Evolutionary conservation across 1,284 basidiomycete genomes (phyloP).

Genomic region (Rhodotorula mucilaginosa): DNA sequence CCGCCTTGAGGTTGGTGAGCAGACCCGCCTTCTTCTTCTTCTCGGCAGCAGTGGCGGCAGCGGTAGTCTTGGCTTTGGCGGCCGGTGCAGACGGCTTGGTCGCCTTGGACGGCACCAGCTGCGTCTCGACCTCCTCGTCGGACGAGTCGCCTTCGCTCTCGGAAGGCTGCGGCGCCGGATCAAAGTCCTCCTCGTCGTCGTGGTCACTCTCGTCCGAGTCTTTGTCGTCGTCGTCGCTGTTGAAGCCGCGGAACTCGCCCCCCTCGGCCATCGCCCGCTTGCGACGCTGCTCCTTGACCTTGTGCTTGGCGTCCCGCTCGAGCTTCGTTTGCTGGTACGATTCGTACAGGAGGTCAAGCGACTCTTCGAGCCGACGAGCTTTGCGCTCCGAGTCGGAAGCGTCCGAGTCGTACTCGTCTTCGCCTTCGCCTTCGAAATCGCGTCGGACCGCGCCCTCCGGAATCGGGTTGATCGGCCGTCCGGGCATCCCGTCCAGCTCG

Average conservation of each 20-base stretch:
- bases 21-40: conserved; percentile 39
- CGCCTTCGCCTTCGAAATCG: conserved; percentile 55
- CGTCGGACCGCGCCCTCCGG: conserved; percentile 44
- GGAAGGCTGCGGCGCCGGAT: conserved; percentile 38
- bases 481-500: neutral
- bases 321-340: conserved; percentile 76
- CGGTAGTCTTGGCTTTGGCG: conserved; percentile 13
- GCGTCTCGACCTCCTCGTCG: conserved; percentile 56
- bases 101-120: conserved; percentile 56
- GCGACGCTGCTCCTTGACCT: conserved; percentile 75
- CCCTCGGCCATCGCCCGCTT: conserved; percentile 65
- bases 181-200: conserved; percentile 45
- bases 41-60: conserved; percentile 27
- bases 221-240: conserved; percentile 45
- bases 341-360: conserved; percentile 85
- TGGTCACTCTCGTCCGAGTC: conserved; percentile 46
- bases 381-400: conserved; percentile 55
- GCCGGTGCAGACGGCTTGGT: neutral
- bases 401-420: conserved; percentile 61
- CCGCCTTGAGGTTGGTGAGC: conserved; percentile 33
- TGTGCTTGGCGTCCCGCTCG: conserved; percentile 86
- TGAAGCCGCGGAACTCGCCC: conserved; percentile 70
- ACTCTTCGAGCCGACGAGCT: conserved; percentile 65
- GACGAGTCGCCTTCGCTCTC: conserved; percentile 53
- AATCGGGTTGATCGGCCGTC: conserved; percentile 50